A percentile compares a stretch with the other conserved stretches of the same genome.
These are phyloP conservation scores for Wickerhamiella sergipiensis DNA, from an alignment of 805 yeast species.

Conservation along the genomic window DNA sequence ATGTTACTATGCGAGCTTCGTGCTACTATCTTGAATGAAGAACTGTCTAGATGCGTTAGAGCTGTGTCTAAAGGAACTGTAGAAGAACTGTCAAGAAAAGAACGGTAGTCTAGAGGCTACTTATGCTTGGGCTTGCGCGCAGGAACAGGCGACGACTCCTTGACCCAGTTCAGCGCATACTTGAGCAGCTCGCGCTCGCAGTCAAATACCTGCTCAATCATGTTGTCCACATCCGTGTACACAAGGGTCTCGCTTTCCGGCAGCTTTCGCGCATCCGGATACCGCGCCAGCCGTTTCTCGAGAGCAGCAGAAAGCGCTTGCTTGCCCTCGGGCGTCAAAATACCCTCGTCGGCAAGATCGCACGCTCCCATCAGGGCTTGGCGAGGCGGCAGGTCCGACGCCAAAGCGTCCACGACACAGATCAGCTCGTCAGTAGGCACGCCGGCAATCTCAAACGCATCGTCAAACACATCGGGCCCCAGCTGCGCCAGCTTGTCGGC, in stretches of 20 bases:
- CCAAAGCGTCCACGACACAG: neutral
- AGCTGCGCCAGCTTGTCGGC: constrained; percentile 4
- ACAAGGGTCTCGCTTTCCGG: constrained; percentile 2
- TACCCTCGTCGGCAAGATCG: constrained; percentile 9
- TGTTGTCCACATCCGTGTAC: constrained; percentile 8
- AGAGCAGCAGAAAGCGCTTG: constrained; percentile 9
- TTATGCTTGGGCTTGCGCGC: neutral
- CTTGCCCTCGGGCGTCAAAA: constrained; percentile 7
- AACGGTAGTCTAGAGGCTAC: too few relatives aligned
- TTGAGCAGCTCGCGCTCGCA: constrained; percentile 20
- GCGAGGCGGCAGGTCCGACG: neutral
- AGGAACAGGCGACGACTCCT: neutral
- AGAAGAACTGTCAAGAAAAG: too few relatives aligned
- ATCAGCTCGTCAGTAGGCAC: neutral
- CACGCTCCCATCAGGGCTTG: constrained; percentile 1
- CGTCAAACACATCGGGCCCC: constrained; percentile 4
- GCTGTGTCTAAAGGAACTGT: too few relatives aligned
- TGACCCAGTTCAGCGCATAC: constrained; percentile 16
- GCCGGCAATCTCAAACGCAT: neutral
- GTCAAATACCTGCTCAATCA: constrained; percentile 18
- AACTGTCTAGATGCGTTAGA: too few relatives aligned
- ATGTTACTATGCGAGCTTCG: too few relatives aligned
- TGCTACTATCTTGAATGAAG: too few relatives aligned
- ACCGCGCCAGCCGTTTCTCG: constrained; percentile 12
- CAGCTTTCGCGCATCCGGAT: constrained; percentile 8